phyloP scores from a whole-genome alignment of 768 basidiomycete genomes.

The Rhodosporidiobolus odoratus region DNA sequence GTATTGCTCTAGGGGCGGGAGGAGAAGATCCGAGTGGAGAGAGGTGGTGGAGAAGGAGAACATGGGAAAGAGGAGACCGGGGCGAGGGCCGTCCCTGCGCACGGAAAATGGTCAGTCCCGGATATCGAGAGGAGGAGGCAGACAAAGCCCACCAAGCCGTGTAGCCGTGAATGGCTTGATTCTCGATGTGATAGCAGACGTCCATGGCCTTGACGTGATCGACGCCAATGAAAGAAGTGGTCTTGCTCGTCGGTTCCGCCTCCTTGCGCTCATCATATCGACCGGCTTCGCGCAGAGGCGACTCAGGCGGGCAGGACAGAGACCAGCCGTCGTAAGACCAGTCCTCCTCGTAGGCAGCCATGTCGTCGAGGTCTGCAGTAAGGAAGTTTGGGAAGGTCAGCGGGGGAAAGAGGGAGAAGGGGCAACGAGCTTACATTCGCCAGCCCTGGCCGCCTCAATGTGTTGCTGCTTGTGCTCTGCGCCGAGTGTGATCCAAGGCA shows the following conservation, averaged over 20 bases:
- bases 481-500: slow-evolving; percentile 31
- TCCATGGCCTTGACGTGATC: slow-evolving; percentile 45
- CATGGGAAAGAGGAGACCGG: slow-evolving; percentile 39
- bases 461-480: slow-evolving; percentile 23
- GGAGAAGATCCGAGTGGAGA: slow-evolving; percentile 42
- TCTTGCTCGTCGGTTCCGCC: background rate
- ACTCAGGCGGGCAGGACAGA: slow-evolving; percentile 30
- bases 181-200: slow-evolving; percentile 45
- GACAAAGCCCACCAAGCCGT: slow-evolving; percentile 37
- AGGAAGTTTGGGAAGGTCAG: background rate
- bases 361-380: slow-evolving; percentile 19
- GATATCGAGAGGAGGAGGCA: too few relatives aligned
- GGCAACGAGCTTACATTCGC: slow-evolving; percentile 5
- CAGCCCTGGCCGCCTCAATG: slow-evolving; percentile 10
- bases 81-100: slow-evolving; percentile 38
- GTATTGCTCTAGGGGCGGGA: slow-evolving; percentile 43
- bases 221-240: slow-evolving; percentile 43
- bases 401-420: background rate
- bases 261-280: slow-evolving; percentile 30
- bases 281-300: slow-evolving; percentile 21
- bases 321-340: slow-evolving; percentile 34
- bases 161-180: slow-evolving; percentile 42
- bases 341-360: slow-evolving; percentile 9
- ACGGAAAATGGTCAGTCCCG: background rate
- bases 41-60: slow-evolving; percentile 39